Base-by-base conservation (phyloP, 345 rosid genomes). In the Excoecaria cochinchinensis region DNA sequence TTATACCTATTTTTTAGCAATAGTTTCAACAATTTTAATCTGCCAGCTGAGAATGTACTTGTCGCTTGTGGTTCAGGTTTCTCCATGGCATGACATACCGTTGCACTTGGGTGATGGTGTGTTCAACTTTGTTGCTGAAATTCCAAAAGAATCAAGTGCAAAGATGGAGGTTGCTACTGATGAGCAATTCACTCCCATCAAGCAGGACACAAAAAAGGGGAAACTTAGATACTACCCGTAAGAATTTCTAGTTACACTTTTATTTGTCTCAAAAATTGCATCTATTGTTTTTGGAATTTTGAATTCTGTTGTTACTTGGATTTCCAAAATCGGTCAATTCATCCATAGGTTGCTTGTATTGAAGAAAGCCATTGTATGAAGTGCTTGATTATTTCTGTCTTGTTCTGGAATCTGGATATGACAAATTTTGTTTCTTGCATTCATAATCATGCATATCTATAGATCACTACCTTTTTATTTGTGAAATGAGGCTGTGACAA, bases 151-250 rank as follows among this genome's bases (percentile, higher is more conserved):
- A 74, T 85, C 98, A 15, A 93, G 92, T 77, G 97, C 97, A 0
- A 96, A 96, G 84, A 96, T 96, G 98, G 99, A 96, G 90, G 86
- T 92, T 86, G 98, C 98, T 70, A 96, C 97, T 21, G 97, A 92
- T 61, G 98, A 96, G 84, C 82, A 76, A 21, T 90, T 77, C 89
- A 95, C 98, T 80, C 98, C 97, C 42, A 95, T 93, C 78, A 93
- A 93, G 87, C 98, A 93, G 82, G 98, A 91, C 64, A 91, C 91
- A 0, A 89, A 91, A 79, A 86, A 89, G 84, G 95, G 95, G 15
- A 91, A 91, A 55, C 88, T 86, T 64, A 77, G 93, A 82, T 91
- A 86, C 51, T 91, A 89, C 40, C 91, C 93, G 95, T 89, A 81
- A 80, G 95, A 80, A 70, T 63, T 24, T 31, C 62, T 74, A 36